These are phyloP conservation scores for Fusarium nygamai DNA, from an alignment of 2,329 filamentous ascomycete species.

Conservation along the genomic window DNA sequence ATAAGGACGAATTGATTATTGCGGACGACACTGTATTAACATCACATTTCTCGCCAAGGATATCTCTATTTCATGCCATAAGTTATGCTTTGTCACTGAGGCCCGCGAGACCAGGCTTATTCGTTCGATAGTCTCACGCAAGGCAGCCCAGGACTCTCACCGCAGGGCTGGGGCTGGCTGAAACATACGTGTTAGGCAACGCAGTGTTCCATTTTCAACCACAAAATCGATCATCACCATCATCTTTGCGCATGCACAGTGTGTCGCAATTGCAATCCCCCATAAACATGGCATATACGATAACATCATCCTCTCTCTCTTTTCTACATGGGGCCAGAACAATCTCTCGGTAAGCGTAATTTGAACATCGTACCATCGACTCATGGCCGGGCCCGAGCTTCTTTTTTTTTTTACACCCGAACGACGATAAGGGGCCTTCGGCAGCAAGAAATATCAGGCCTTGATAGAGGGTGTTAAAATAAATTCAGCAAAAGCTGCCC, in stretches of 20 bases:
- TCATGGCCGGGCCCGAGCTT: conserved; percentile 30
- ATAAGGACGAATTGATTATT: not conserved
- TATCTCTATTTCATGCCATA: not conserved
- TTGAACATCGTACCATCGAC: conserved; percentile 31
- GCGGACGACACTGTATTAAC: not conserved
- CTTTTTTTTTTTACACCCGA: conserved; percentile 11
- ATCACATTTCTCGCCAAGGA: not conserved
- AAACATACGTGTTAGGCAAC: conserved; percentile 19
- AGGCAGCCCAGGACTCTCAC: not conserved
- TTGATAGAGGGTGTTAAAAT: not conserved
- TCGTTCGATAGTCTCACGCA: conserved; percentile 11
- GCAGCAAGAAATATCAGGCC: not conserved
- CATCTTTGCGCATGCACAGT: conserved; percentile 17
- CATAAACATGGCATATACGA: not conserved
- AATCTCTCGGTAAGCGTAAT: conserved; percentile 17
- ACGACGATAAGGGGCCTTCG: conserved; percentile 8
- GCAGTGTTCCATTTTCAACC: conserved; percentile 7
- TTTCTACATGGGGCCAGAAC: conserved; percentile 5
- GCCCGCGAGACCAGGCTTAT: conserved; percentile 2
- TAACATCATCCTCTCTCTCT: not conserved
- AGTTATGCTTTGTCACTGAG: conserved; percentile 13
- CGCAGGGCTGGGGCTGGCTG: conserved; percentile 26
- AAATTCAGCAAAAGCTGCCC: fast-evolving
- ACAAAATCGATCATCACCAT: not conserved
- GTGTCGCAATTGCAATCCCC: conserved; percentile 10